A percentile compares a stretch with the other conserved stretches of the same genome.
Evolutionary conservation across 2,329 filamentous ascomycete genomes (phyloP).

Genomic region (Sporothrix inflata): DNA sequence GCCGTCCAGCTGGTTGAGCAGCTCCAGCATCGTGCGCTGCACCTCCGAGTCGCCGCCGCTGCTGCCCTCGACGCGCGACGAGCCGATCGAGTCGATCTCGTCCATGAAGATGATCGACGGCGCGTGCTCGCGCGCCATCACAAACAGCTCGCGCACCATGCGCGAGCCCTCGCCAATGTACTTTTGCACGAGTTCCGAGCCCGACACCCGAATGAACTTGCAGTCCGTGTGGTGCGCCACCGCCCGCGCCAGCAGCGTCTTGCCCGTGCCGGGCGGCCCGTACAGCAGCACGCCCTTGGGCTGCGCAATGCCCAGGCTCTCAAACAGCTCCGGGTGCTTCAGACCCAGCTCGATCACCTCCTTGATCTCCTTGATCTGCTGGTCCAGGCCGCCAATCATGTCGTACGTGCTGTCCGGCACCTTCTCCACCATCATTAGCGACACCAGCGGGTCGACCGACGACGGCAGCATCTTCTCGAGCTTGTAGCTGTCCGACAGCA

Average conservation of each 20-base stretch:
- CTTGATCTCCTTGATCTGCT: slow-evolving; percentile 99
- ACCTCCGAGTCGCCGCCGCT: slow-evolving; percentile 97
- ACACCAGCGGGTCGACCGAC: slow-evolving; percentile 96
- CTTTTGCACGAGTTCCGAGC: slow-evolving; percentile 96
- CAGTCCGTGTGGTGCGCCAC: slow-evolving; percentile 98
- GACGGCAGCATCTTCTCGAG: slow-evolving; percentile 98
- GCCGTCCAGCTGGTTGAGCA: slow-evolving; percentile 96
- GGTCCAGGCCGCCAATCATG: slow-evolving; percentile 98
- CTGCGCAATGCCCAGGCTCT: slow-evolving; percentile 97
- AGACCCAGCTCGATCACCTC: slow-evolving; percentile 98
- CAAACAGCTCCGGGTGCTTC: slow-evolving; percentile 97
- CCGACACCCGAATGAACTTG: slow-evolving; percentile 97
- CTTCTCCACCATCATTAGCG: slow-evolving; percentile 99
- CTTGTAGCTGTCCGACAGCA: slow-evolving; percentile 97
- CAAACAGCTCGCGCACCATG: slow-evolving; percentile 98
- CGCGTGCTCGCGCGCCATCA: slow-evolving; percentile 98
- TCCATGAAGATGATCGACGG: slow-evolving; percentile 99
- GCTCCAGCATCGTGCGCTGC: slow-evolving; percentile 96
- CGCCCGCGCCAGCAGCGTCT: slow-evolving; percentile 91
- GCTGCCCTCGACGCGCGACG: slow-evolving; percentile 92
- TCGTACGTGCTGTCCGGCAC: slow-evolving; percentile 99
- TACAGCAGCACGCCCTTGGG: slow-evolving; percentile 97
- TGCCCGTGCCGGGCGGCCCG: slow-evolving; percentile 94
- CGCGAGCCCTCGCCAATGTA: slow-evolving; percentile 98
- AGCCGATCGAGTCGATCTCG: slow-evolving; percentile 98